Evolutionary conservation across 768 basidiomycete genomes (phyloP).

Genomic region (Suillus placidus): DNA sequence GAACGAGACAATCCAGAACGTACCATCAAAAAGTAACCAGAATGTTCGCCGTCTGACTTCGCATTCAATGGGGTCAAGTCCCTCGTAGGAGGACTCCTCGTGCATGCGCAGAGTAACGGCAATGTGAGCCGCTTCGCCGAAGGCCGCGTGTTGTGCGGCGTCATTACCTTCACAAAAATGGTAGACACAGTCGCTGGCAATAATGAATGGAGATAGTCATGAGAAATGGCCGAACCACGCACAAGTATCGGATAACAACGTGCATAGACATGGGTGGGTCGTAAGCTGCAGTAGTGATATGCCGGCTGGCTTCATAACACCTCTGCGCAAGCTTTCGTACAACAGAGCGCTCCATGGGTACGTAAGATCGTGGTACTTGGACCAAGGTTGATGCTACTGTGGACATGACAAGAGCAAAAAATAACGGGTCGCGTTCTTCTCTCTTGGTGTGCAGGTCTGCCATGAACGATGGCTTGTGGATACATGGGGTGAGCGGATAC

Average conservation of each 20-base stretch:
- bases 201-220: constrained; percentile 12
- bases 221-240: constrained; percentile 32
- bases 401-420: constrained; percentile 89
- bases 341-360: constrained; percentile 82
- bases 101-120: constrained; percentile 84
- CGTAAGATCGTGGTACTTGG: constrained; percentile 85
- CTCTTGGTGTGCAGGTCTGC: constrained; percentile 79
- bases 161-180: constrained; percentile 90
- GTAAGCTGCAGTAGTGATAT: constrained; percentile 78
- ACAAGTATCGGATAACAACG: constrained; percentile 90
- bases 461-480: constrained; percentile 92
- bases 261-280: constrained; percentile 84
- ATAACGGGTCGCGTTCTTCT: constrained; percentile 87
- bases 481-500: constrained; percentile 86
- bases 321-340: constrained; percentile 84
- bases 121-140: constrained; percentile 85
- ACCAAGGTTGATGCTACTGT: constrained; percentile 86
- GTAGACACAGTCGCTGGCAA: constrained; percentile 73
- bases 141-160: constrained; percentile 84
- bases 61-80: constrained; percentile 83
- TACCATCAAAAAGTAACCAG: constrained; percentile 89
- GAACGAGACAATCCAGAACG: constrained; percentile 25
- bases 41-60: constrained; percentile 86
- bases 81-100: constrained; percentile 82
- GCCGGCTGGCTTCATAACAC: constrained; percentile 81